phyloP scores from a whole-genome alignment of 2,329 filamentous ascomycete genomes.

The Colletotrichum shisoi region DNA sequence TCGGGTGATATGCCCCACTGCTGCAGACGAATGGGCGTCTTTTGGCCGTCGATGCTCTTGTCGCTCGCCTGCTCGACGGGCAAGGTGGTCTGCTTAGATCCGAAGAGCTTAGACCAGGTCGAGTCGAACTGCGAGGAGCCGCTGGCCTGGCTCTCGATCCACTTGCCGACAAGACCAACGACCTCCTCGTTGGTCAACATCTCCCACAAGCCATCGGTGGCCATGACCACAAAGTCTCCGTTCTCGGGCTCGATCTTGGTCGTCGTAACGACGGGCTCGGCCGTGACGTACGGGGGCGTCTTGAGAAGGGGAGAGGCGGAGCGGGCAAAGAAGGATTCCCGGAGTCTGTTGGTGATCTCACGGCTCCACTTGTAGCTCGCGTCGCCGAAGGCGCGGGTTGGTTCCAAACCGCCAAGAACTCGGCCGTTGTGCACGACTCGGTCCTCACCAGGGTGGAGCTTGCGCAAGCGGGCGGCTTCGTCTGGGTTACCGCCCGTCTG shows the following conservation, averaged over 20 bases:
- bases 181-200: constrained; percentile 99
- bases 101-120: constrained; percentile 73
- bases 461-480: constrained; percentile 82
- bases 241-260: constrained; percentile 88
- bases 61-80: constrained; percentile 75
- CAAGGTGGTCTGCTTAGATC: constrained; percentile 62
- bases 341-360: constrained; percentile 83
- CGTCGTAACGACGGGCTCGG: constrained; percentile 92
- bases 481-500: constrained; percentile 90
- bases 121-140: constrained; percentile 70
- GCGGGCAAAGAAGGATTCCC: constrained; percentile 85
- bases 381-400: constrained; percentile 93
- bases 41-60: constrained; percentile 71
- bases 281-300: constrained; percentile 96
- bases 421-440: constrained; percentile 88
- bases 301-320: constrained; percentile 78
- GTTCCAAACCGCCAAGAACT: constrained; percentile 90
- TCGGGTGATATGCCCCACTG: constrained; percentile 87
- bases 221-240: constrained; percentile 95
- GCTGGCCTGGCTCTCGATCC: constrained; percentile 81
- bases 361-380: constrained; percentile 95
- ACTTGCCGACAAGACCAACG: constrained; percentile 93
- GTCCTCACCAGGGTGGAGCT: constrained; percentile 87
- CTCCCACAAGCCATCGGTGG: constrained; percentile 97
- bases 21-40: constrained; percentile 83